A percentile compares a stretch with the other conserved stretches of the same genome.
Evolutionary conservation across 2,329 filamentous ascomycete genomes (phyloP).

Genomic region (Aschersonia sp.): DNA sequence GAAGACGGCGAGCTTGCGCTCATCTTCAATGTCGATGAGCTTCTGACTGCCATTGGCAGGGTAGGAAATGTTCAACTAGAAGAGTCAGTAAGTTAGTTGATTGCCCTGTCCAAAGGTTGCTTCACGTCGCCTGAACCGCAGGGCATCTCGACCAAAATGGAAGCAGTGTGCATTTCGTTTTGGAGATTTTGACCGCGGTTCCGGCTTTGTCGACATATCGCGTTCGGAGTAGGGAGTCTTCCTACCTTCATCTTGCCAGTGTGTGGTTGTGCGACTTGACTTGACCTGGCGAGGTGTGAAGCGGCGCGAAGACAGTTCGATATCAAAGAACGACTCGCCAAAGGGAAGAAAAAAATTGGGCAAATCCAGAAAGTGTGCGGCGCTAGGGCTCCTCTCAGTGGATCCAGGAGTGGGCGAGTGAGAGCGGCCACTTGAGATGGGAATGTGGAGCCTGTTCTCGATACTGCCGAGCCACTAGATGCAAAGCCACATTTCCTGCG

Average conservation of each 20-base stretch:
- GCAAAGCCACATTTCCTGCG: not conserved
- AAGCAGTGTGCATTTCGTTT: no score
- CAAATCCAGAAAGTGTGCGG: slow-evolving; percentile 26
- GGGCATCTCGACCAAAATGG: no score
- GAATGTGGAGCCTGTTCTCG: not conserved
- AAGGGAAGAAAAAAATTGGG: slow-evolving; percentile 16
- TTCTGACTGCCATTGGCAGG: slow-evolving; percentile 99
- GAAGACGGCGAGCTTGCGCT: slow-evolving; percentile 97
- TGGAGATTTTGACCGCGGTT: not conserved
- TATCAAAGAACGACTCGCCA: not conserved
- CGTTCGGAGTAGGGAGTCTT: not conserved
- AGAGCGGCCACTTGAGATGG: not conserved
- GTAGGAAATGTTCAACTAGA: slow-evolving; percentile 58
- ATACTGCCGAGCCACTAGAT: no score
- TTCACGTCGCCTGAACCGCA: not conserved
- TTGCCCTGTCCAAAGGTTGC: no score
- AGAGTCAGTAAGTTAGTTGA: slow-evolving; percentile 1
- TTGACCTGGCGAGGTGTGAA: slow-evolving; percentile 25
- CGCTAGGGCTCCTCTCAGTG: slow-evolving; percentile 22
- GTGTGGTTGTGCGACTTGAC: slow-evolving; percentile 28
- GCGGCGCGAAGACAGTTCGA: slow-evolving; percentile 14
- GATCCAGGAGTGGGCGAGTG: not conserved
- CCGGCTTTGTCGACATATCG: not conserved
- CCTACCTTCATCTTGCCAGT: slow-evolving; percentile 35
- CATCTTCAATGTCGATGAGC: slow-evolving; percentile 97